Evolutionary conservation across 257 asterid genomes (phyloP).

Genomic region (Solanum microdontum): DNA sequence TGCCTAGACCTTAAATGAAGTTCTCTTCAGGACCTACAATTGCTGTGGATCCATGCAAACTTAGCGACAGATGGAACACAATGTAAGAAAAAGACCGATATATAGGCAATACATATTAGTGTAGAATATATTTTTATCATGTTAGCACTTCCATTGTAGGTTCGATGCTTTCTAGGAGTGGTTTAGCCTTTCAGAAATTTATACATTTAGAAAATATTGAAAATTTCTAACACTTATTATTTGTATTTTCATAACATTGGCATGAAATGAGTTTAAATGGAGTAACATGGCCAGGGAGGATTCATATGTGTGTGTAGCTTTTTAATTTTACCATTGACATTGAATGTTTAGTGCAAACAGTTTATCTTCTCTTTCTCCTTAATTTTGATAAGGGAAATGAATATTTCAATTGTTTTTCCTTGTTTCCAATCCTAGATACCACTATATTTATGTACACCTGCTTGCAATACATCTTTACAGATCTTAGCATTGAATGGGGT

Average conservation of each 20-base stretch:
- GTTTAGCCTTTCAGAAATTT: background rate
- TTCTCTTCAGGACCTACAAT: background rate
- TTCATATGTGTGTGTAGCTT: background rate
- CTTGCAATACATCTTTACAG: background rate
- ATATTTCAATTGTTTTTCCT: background rate
- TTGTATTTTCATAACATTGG: background rate
- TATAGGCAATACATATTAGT: background rate
- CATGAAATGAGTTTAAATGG: background rate
- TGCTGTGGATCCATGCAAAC: background rate
- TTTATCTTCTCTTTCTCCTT: background rate
- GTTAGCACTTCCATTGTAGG: background rate
- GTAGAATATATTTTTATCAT: background rate
- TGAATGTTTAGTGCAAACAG: background rate
- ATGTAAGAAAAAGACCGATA: background rate
- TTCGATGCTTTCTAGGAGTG: background rate
- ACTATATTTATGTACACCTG: background rate
- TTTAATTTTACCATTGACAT: background rate
- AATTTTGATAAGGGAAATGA: background rate
- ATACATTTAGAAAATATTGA: background rate
- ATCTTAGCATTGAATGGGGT: background rate
- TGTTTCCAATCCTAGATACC: background rate
- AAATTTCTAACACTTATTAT: background rate
- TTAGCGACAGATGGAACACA: background rate
- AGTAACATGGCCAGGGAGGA: background rate
- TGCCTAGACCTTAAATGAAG: background rate